Percentiles rank a stretch among this genome's conserved stretches.
These are phyloP conservation scores for Hippophae rhamnoides DNA, from an alignment of 306 rosid genomes.

Conservation along the genomic window DNA sequence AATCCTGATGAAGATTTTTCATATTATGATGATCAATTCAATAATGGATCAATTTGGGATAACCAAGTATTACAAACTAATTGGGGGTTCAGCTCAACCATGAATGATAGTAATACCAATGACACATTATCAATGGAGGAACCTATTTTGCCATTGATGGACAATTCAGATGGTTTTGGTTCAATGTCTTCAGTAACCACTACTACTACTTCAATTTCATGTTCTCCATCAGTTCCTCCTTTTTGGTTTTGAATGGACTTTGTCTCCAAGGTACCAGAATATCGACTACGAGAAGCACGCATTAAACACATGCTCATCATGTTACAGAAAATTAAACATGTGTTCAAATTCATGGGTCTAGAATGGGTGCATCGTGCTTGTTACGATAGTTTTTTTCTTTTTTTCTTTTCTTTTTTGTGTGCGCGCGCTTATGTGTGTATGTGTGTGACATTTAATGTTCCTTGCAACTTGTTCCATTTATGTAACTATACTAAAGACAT, in stretches of 20 bases:
- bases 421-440: too few relatives aligned
- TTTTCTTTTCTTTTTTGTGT: too few relatives aligned
- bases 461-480: slow-evolving; percentile 10
- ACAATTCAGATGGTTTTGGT: slow-evolving; percentile 29
- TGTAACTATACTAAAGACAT: slow-evolving; percentile 25
- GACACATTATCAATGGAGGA: slow-evolving; percentile 26
- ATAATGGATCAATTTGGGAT: slow-evolving; percentile 42
- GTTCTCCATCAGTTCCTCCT: slow-evolving; percentile 41
- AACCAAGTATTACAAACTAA: slow-evolving; percentile 16
- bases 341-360: too few relatives aligned
- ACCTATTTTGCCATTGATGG: slow-evolving; percentile 31
- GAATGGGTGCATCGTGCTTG: too few relatives aligned
- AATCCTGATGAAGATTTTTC: slow-evolving; percentile 27
- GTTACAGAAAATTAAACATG: too few relatives aligned
- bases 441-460: neutral
- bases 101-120: slow-evolving; percentile 47
- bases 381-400: too few relatives aligned
- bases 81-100: slow-evolving; percentile 47
- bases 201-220: slow-evolving; percentile 33
- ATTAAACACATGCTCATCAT: too few relatives aligned
- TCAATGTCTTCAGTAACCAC: slow-evolving; percentile 14
- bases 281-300: too few relatives aligned
- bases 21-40: slow-evolving; percentile 33
- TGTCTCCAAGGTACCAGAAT: too few relatives aligned
- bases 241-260: slow-evolving; percentile 21